Evolutionary conservation across 2,329 filamentous ascomycete species (phyloP).

Genomic region (Aspergillus sp.): DNA sequence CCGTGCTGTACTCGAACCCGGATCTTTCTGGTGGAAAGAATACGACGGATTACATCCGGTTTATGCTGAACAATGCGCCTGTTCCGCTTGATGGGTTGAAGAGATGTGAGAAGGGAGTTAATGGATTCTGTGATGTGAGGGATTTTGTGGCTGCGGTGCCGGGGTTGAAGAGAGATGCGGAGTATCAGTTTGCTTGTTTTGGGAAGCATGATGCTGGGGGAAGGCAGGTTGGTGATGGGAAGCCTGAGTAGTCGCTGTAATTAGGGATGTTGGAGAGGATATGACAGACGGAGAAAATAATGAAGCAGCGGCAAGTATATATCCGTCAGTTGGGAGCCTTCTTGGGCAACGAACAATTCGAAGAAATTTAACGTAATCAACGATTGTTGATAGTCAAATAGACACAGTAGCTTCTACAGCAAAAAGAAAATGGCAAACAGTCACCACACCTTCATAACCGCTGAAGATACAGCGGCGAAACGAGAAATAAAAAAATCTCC

Average conservation of each 20-base stretch:
- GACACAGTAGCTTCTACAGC: no score
- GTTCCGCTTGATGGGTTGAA: conserved; percentile 22
- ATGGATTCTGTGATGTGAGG: conserved; percentile 25
- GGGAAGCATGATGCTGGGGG: conserved; percentile 17
- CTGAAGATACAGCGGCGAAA: background rate
- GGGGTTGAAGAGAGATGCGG: conserved; percentile 21
- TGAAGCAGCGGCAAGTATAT: background rate
- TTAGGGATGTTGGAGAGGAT: background rate
- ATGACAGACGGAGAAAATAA: background rate
- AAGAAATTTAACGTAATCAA: no score
- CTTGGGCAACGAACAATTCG: no score
- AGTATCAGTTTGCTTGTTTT: conserved; percentile 26
- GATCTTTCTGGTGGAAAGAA: conserved; percentile 5
- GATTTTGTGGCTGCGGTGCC: conserved; percentile 20
- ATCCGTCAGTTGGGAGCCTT: background rate
- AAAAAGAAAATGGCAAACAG: no score
- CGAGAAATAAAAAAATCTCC: background rate
- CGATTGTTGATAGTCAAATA: no score
- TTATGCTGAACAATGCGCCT: conserved; percentile 24
- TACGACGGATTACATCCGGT: conserved; percentile 23
- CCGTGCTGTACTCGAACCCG: conserved; percentile 30
- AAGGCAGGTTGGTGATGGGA: conserved; percentile 20
- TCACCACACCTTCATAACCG: no score
- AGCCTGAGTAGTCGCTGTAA: conserved; percentile 5
- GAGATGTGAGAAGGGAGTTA: conserved; percentile 17